These are phyloP conservation scores for Plasmodium ovale DNA, from an alignment of 169 alveolate species.

Conservation along the genomic window DNA sequence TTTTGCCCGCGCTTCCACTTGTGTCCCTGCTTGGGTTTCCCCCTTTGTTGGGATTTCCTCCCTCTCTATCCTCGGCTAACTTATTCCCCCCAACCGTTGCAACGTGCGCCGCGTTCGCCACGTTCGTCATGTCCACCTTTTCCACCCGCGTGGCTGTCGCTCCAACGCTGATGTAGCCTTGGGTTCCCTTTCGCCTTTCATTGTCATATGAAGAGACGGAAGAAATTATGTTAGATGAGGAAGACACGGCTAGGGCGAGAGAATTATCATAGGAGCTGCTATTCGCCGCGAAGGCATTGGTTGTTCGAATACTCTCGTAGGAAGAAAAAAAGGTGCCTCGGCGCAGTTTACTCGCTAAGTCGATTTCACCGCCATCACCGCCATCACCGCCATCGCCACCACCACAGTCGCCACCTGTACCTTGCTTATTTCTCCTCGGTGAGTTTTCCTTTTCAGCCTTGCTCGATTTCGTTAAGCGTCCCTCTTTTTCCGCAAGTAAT, in stretches of 20 bases:
- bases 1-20: not conserved
- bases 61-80: not conserved
- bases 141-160: not conserved
- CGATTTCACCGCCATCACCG: too few species aligned
- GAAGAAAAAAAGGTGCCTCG: too few species aligned
- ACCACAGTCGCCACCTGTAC: too few species aligned
- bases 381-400: too few species aligned
- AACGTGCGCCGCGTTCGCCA: not conserved
- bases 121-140: not conserved
- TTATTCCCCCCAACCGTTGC: not conserved
- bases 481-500: not conserved
- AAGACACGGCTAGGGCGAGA: not conserved
- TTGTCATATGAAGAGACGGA: constrained; percentile 44
- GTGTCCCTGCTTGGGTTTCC: too few species aligned
- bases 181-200: not conserved
- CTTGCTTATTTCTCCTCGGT: not conserved
- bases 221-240: constrained; percentile 33
- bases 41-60: too few species aligned
- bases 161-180: not conserved
- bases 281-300: not conserved
- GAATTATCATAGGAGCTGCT: not conserved
- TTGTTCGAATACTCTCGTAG: too few species aligned
- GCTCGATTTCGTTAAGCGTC: not conserved
- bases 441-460: not conserved
- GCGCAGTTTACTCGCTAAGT: too few species aligned